Percentiles rank a stretch among this genome's conserved stretches.
phyloP scores from a whole-genome alignment of 495 filamentous ascomycete species.

The Wilcoxina mikolae region DNA sequence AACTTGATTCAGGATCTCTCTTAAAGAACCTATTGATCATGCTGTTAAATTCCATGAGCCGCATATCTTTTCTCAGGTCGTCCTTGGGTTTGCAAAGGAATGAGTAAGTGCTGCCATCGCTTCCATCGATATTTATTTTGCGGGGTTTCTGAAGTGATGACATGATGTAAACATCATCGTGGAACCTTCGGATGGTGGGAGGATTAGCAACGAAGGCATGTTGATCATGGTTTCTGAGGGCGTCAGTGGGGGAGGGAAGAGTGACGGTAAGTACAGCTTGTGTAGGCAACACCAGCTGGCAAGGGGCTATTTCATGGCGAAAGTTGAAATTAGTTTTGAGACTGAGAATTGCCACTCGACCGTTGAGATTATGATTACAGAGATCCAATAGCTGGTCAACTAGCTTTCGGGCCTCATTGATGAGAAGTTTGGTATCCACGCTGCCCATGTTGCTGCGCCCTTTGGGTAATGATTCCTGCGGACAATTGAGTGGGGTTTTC shows the following conservation, averaged over 20 bases:
- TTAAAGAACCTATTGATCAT: conserved; percentile 94
- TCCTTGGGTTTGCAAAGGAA: conserved; percentile 96
- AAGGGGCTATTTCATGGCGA: conserved; percentile 68
- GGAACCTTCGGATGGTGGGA: conserved; percentile 43
- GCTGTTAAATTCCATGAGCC: conserved; percentile 96
- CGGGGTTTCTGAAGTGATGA: conserved; percentile 84
- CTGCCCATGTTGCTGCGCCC: conserved; percentile 34
- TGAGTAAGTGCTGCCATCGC: conserved; percentile 73
- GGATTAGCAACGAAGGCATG: conserved; percentile 47
- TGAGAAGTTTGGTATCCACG: conserved; percentile 49
- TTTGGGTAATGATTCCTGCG: conserved; percentile 14
- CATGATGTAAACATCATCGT: conserved; percentile 76
- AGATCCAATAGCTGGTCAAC: conserved; percentile 67
- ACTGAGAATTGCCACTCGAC: conserved; percentile 43
- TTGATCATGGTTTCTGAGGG: conserved; percentile 56
- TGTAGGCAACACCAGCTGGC: conserved; percentile 70
- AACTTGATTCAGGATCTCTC: conserved; percentile 75
- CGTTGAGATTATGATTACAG: conserved; percentile 46
- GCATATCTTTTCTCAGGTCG: conserved; percentile 89
- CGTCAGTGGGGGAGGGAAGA: conserved; percentile 58
- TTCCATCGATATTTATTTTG: conserved; percentile 74
- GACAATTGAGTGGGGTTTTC: not conserved
- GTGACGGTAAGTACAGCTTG: conserved; percentile 71
- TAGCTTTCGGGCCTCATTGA: conserved; percentile 64
- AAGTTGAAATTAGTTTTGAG: conserved; percentile 64